A percentile compares a stretch with the other conserved stretches of the same genome.
These are phyloP conservation scores for Neolecta irregularis DNA, from an alignment of 1,139 yeast genomes.

Conservation along the genomic window DNA sequence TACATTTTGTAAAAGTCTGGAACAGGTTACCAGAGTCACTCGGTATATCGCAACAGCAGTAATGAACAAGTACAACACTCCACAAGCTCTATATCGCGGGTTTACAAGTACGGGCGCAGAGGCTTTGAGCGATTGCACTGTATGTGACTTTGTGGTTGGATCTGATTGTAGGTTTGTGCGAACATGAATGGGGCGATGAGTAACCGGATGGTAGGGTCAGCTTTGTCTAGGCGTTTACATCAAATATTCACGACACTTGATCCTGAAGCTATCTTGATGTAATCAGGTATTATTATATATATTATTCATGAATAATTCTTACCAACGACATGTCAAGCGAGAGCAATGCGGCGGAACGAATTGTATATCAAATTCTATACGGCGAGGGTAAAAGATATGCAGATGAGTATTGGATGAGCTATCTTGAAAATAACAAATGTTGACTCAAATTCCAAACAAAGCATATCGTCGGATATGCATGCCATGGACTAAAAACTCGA, in stretches of 20 bases:
- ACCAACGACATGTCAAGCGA: no score
- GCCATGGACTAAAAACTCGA: no score
- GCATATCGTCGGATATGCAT: no score
- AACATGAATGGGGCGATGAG: conserved; percentile 1
- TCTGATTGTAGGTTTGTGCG: neutral
- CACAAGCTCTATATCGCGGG: neutral
- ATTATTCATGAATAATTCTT: neutral
- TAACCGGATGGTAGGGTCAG: conserved; percentile 1
- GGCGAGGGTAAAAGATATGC: no score
- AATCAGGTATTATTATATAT: neutral
- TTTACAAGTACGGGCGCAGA: conserved; percentile 1
- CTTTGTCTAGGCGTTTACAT: conserved; percentile 1
- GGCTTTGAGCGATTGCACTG: neutral
- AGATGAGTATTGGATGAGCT: no score
- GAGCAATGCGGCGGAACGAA: no score
- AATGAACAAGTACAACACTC: conserved; percentile 9
- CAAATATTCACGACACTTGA: conserved; percentile 3
- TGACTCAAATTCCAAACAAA: no score
- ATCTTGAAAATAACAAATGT: no score
- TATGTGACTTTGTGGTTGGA: neutral
- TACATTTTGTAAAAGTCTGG: conserved; percentile 14
- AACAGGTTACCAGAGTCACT: conserved; percentile 14
- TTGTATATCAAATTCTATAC: no score
- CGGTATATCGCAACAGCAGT: conserved; percentile 14
- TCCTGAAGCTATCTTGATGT: neutral